phyloP scores from a whole-genome alignment of 257 asterid genomes.

The Lavandula angustifolia region DNA sequence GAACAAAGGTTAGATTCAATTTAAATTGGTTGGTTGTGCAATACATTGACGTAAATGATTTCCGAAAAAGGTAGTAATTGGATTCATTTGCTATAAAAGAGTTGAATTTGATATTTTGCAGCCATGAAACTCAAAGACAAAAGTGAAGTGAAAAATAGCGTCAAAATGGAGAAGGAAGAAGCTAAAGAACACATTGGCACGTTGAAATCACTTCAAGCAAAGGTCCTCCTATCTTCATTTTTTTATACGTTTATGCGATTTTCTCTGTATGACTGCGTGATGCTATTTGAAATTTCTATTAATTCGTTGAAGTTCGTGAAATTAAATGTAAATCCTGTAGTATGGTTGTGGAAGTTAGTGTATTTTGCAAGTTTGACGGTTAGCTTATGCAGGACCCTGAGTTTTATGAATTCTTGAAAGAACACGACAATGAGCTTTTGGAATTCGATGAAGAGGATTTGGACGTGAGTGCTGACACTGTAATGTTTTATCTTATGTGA shows the following conservation, averaged over 20 bases:
- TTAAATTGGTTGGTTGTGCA: background rate
- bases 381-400: constrained; percentile 74
- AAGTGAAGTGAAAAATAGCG: constrained; percentile 25
- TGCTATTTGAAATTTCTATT: background rate
- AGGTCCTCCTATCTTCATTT: constrained; percentile 40
- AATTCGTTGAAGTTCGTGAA: background rate
- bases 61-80: background rate
- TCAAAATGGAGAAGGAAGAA: constrained; percentile 45
- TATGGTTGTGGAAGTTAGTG: background rate
- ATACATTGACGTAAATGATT: background rate
- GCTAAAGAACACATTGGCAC: constrained; percentile 58
- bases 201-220: constrained; percentile 61
- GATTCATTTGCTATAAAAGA: background rate
- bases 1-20: constrained; percentile 7
- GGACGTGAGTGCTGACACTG: constrained; percentile 53
- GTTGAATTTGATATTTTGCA: constrained; percentile 34
- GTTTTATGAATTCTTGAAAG: constrained; percentile 81
- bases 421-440: constrained; percentile 79
- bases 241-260: background rate
- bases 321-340: constrained; percentile 2
- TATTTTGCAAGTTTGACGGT: constrained; percentile 20
- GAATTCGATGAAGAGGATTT: constrained; percentile 69
- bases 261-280: constrained; percentile 12
- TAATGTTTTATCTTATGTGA: constrained; percentile 11
- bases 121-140: constrained; percentile 36